phyloP scores from a whole-genome alignment of 1,284 basidiomycete species.

The Waitea zeae region DNA sequence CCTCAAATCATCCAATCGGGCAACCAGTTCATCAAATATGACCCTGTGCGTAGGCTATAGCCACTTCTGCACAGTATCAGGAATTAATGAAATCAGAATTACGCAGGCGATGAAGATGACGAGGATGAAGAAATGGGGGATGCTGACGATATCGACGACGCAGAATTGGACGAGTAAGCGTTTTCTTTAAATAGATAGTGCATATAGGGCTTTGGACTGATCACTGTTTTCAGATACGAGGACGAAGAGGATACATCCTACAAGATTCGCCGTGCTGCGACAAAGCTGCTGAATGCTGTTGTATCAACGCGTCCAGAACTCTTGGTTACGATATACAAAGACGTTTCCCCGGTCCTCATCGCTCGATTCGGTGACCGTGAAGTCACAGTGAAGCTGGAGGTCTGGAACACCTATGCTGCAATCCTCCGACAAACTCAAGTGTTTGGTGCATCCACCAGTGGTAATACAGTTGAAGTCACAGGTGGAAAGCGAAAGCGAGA shows the following conservation, averaged over 20 bases:
- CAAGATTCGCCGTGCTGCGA: slow-evolving; percentile 89
- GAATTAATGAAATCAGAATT: no score
- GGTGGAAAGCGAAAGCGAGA: slow-evolving; percentile 70
- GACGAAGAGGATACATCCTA: slow-evolving; percentile 99
- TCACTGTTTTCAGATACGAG: slow-evolving; percentile 47
- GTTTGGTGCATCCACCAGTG: slow-evolving; percentile 43
- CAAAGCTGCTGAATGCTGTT: slow-evolving; percentile 75
- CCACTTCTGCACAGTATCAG: no score
- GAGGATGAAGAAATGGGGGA: slow-evolving; percentile 77
- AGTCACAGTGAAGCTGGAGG: slow-evolving; percentile 87
- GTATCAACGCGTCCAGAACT: slow-evolving; percentile 83
- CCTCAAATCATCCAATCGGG: slow-evolving; percentile 51
- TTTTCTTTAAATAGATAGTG: background rate
- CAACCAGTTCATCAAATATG: slow-evolving; percentile 75
- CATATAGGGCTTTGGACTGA: background rate
- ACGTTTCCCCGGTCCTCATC: slow-evolving; percentile 77
- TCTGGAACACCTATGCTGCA: slow-evolving; percentile 74
- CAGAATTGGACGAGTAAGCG: slow-evolving; percentile 54
- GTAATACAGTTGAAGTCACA: slow-evolving; percentile 28
- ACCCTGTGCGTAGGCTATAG: no score
- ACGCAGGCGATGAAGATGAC: slow-evolving; percentile 62
- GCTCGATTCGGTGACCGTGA: slow-evolving; percentile 90
- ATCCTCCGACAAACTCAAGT: slow-evolving; percentile 74
- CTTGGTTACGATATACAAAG: slow-evolving; percentile 62
- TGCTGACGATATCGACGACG: slow-evolving; percentile 70